Evolutionary conservation across 495 filamentous ascomycete genomes (phyloP), one percentile per base, ranked within the genome.

Genomic region (Acidomyces sp.): DNA sequence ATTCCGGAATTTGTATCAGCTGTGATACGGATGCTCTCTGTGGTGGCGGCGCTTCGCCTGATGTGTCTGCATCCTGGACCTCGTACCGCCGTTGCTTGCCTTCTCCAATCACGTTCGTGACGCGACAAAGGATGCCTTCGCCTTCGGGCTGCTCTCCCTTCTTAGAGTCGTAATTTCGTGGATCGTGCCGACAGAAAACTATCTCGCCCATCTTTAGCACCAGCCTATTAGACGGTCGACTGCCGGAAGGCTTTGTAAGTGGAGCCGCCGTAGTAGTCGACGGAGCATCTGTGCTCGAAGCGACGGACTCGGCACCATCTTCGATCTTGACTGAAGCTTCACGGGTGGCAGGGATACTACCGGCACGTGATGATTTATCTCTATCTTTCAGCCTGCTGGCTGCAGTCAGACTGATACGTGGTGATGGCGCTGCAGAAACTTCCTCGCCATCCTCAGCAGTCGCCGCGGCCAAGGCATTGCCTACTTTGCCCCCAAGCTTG

Each of bases 11-110:
- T 6, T 83, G 75, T 23, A 95, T 87, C 61, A 96, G 74, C 41
- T 75, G 80, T 43, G 70, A 71, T 1, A 86, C 85, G 11, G 74
- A 78, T 0, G 86, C 85, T 26, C 76, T 77, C 53, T 83, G 92
- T 20, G 61, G 60, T 10, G 40, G 39, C 22, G 54, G 49, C 12
- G 56, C 46, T 23, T 73, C 77, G 27, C 75, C 78, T 34, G 85
- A 72, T 47, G 93, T 86, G 55, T 93, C 88, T 3, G 83, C 78
- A 54, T 99, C 92, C 57, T 92, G 82, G 17, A 99, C 87, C 57
- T 88, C 84, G 64, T 95, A 97, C 44, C 71, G 67, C 51, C 86
- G 80, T 52, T 85, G 82, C 45, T 80, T 79, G 31, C 85, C 88
- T 38, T 93, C 85, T 7, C 84, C 88, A 37, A 78, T 69, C 13